Conservation (phyloP, 2,329 filamentous ascomycete genomes). For the Aspergillus japonicus region DNA sequence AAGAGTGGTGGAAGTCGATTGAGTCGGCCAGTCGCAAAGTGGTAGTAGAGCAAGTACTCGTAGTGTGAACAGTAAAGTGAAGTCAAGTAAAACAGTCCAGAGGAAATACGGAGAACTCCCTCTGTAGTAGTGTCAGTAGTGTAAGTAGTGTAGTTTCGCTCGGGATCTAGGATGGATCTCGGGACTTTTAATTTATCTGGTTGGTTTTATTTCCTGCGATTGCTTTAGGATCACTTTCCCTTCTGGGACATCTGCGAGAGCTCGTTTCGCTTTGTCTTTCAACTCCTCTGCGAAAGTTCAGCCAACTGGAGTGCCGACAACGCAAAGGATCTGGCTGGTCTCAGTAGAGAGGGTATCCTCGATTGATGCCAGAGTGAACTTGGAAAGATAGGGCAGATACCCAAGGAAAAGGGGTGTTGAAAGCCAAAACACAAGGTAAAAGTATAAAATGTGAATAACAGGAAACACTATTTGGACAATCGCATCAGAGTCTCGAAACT, state of each 20-base stretch:
- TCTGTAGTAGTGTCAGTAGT: conserved; percentile 1
- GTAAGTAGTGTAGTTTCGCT: conserved; percentile 14
- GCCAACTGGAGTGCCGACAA: background rate
- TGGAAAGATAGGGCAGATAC: background rate
- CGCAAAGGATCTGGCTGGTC: background rate
- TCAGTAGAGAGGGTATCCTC: background rate
- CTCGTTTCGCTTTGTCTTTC: conserved; percentile 10
- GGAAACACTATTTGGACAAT: conserved; percentile 6
- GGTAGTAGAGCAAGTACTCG: background rate
- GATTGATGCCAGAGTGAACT: background rate
- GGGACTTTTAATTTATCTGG: conserved; percentile 16
- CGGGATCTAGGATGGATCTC: conserved; percentile 15
- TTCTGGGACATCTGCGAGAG: background rate
- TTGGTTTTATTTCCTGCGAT: conserved; percentile 5
- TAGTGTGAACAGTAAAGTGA: background rate
- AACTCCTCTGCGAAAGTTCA: background rate
- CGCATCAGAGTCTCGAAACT: conserved; percentile 1
- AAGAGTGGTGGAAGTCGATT: background rate
- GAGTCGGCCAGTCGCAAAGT: background rate
- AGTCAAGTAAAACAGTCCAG: background rate
- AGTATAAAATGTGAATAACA: conserved; percentile 10
- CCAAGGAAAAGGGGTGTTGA: conserved; percentile 9
- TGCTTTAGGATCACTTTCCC: conserved; percentile 6
- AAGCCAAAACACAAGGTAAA: conserved; percentile 7
- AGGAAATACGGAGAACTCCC: conserved; percentile 1